Evolutionary conservation across 192 early-diverging fungal species (phyloP), one percentile per base, ranked within the genome.

Genomic region (Coemansia sp.): DNA sequence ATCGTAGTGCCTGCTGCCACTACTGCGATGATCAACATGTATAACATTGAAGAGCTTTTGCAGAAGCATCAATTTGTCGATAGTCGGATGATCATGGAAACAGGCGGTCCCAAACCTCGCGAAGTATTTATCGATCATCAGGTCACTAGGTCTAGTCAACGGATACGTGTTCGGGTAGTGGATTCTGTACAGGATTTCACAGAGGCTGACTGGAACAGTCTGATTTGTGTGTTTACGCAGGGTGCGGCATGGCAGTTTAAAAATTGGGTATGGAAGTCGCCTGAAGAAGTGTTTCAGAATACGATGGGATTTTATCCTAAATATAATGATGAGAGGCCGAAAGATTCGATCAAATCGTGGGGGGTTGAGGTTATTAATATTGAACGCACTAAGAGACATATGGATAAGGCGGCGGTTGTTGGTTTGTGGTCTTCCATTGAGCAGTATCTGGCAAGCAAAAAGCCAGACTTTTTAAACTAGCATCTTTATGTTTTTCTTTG

Each of bases 181-280:
- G 96, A 98, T 67, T 89, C 86, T 20, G 85, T 90, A 28, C 88
- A 94, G 38, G 78, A 87, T 4, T 86, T 98, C 58, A 83, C 85
- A 6, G 78, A 87, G 18, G 87, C 89, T 8, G 94, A 96, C 66
- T 96, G 95, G 95, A 91, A 91, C 68, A 87, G 91, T 22, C 89
- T 98, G 4, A 92, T 94, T 0, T 95, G 91, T 60, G 95, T 96
- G 20, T 93, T 98, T 76, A 90, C 91, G n/a, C 90, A 88, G 38
- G 96, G 96, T 34, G 92, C 91, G 45, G 87, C 87, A 34, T 98
- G 96, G 96, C 94, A 96, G 75, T 98, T 98, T 73, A 94, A 92
- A 66, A 87, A 88, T 51, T 98, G 94, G 93, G 91, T 88, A 66
- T 96, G 92, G 88, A 85, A 87, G 41, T 86, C 91, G 28, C 96